Evolutionary conservation across 768 basidiomycete species (phyloP).

Genomic region (Botryobasidium botryosum): DNA sequence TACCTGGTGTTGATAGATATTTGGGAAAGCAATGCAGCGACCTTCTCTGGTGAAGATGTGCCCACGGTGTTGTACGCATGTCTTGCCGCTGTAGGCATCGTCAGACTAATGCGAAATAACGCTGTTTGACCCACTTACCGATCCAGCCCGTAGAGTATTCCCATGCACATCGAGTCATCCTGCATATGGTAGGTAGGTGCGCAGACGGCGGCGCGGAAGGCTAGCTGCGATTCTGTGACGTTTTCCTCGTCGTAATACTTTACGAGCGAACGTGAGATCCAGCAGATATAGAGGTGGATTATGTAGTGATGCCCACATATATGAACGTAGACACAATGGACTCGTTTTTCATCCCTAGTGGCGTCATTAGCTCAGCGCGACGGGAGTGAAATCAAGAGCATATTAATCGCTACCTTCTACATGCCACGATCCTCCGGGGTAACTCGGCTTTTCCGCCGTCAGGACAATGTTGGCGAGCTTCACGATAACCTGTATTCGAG

Average conservation of each 20-base stretch:
- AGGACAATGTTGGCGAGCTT: constrained; percentile 27
- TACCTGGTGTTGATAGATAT: constrained; percentile 10
- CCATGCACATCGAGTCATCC: background rate
- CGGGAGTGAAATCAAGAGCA: no score
- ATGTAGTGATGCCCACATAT: no score
- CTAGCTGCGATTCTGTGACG: constrained; percentile 3
- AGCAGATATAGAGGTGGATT: no score
- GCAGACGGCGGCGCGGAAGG: constrained; percentile 1
- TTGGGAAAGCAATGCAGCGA: constrained; percentile 10
- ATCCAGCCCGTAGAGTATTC: background rate
- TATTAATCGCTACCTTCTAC: constrained; percentile 39
- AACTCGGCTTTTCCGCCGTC: constrained; percentile 22
- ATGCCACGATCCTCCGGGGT: constrained; percentile 28
- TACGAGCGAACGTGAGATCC: no score
- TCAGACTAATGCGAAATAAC: background rate
- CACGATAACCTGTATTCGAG: constrained; percentile 23
- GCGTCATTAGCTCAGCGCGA: no score
- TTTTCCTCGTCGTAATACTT: constrained; percentile 8
- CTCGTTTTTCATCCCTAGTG: constrained; percentile 37
- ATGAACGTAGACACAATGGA: constrained; percentile 31
- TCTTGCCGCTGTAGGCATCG: background rate
- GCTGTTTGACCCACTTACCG: background rate
- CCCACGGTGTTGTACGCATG: constrained; percentile 1
- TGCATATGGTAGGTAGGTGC: background rate
- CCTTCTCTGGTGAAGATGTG: background rate